Base-by-base conservation (phyloP, 192 early-diverging fungal species). In the Backusella luteola region DNA sequence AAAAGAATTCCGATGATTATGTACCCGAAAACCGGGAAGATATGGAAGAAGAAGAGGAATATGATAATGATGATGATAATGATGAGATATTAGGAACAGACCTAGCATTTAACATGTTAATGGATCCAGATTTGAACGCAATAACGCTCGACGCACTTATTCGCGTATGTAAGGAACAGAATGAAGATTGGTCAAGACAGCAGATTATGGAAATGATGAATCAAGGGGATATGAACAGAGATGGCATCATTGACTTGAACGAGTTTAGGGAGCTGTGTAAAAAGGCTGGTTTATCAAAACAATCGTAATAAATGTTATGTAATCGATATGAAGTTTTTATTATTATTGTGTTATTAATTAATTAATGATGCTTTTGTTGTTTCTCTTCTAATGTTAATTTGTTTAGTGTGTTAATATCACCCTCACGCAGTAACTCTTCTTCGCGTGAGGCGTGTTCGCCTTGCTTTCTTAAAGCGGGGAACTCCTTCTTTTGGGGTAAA, bases 401-500 rank as follows among this genome's bases (percentile, higher is more conserved):
- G 32, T 76, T 84, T 41, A 84, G 44, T 46, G 81, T 80, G 4
- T 77, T 68, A 71, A 86, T 82, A 66, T 88, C 85, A 11, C 84
- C 85, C 69, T 88, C 87, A 17, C 71, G 32, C 68, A 85, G 74
- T 14, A 84, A 42, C 9, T 85, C 82, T 38, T 83, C 73, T 53
- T 80, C 77, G 35, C 76, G 70, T 3, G 77, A 74, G 1, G 73
- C 63, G 14, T 79, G 73, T 35, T 74, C 74, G 21, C 46, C 26
- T 7, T 77, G 56, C 4, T 73, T 67, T 42, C 63, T 46, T 36
- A 79, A 67, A 53, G 78, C 73, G 6, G 78, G 78, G 53, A 74
- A 75, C 12, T 68, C 67, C 38, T 79, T 79, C 59, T 68, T 79
- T 36, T 84, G 80, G 69, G 84, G 78, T 14, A 76, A 76, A 49